Evolutionary conservation across 176 grass and related monocot species (phyloP), one percentile per base, ranked within the genome.

Genomic region (Luzula sylvatica): DNA sequence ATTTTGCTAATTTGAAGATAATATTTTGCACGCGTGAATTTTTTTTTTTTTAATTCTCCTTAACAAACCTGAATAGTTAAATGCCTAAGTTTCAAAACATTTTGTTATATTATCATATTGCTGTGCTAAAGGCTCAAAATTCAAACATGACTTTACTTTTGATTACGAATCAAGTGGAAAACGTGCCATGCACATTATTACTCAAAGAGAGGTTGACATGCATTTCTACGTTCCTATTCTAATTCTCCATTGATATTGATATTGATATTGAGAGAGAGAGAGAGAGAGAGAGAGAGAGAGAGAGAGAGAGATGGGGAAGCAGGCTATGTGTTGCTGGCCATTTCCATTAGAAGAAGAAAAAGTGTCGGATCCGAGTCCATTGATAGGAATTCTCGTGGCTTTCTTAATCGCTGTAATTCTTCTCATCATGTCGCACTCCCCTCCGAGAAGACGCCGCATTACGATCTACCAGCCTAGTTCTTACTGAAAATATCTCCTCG

Each of bases 111-210:
- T n/a, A n/a, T n/a, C n/a, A n/a, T n/a, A n/a, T n/a, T n/a, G n/a
- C n/a, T n/a, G n/a, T n/a, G n/a, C n/a, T n/a, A n/a, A n/a, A n/a
- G n/a, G n/a, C n/a, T n/a, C n/a, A n/a, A n/a, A n/a, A n/a, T n/a
- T n/a, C n/a, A n/a, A n/a, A n/a, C n/a, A n/a, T n/a, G n/a, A n/a
- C n/a, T n/a, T n/a, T n/a, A n/a, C n/a, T n/a, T n/a, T n/a, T n/a
- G n/a, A n/a, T n/a, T n/a, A n/a, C n/a, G n/a, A n/a, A n/a, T n/a
- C n/a, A n/a, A n/a, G n/a, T n/a, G n/a, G n/a, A n/a, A n/a, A n/a
- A n/a, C n/a, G 23, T 63, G 58, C 42, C 23, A 47, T 63, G 58
- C 58, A 61, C 27, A 17, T 23, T 2, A 17, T 14, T 26, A 46
- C 7, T 2, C 26, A n/a, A n/a, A 16, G 42, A 48, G n/a, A n/a